A percentile compares a stretch with the other conserved stretches of the same genome.
Evolutionary conservation across 352 stramenopile species (phyloP).

Genomic region (Globisporangium cederbergense): DNA sequence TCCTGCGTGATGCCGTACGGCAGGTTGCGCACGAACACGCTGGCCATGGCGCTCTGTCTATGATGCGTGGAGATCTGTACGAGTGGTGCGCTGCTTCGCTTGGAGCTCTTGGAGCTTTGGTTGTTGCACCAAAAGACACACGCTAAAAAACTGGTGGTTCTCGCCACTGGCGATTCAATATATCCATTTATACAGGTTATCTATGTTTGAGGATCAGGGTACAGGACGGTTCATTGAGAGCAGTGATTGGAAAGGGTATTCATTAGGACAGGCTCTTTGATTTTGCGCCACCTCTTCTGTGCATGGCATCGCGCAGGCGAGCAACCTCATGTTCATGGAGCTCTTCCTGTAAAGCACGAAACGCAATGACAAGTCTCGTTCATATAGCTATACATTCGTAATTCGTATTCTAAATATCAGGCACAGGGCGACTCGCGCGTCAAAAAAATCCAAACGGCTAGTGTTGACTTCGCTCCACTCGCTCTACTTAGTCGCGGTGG

Average conservation of each 20-base stretch:
- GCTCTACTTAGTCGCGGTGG: constrained; percentile 8
- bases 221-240: neutral
- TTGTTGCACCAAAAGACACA: constrained; percentile 14
- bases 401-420: constrained; percentile 13
- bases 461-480: too few relatives aligned
- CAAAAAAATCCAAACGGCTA: constrained; percentile 1
- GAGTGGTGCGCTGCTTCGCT: neutral
- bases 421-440: neutral
- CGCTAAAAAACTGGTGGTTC: constrained; percentile 17
- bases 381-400: constrained; percentile 17
- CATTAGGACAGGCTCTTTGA: neutral
- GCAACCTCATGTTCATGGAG: neutral
- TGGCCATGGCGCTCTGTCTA: constrained; percentile 33
- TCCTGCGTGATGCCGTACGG: constrained; percentile 83
- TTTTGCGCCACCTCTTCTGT: neutral
- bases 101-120: constrained; percentile 10
- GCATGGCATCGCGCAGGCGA: neutral
- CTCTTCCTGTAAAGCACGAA: neutral
- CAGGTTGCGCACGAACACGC: constrained; percentile 85
- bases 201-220: neutral
- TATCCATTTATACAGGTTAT: constrained; percentile 7
- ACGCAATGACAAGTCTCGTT: neutral
- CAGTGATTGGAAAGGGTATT: neutral
- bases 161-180: neutral
- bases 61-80: neutral